Conservation (phyloP, 78 protist genomes). For the Dictyostelium purpureum region DNA sequence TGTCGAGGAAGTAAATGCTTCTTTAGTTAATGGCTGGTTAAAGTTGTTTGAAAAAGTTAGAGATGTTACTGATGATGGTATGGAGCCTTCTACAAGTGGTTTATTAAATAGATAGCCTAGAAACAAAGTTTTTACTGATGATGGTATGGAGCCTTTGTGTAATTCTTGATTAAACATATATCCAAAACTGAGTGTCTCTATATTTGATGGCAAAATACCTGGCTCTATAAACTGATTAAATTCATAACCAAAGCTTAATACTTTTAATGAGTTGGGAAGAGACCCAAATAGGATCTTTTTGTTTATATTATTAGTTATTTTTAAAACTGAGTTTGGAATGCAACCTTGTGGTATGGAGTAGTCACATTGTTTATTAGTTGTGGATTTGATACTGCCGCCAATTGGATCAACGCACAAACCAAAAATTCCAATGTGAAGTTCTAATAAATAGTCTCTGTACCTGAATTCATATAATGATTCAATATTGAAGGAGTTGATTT, state of each 20-base stretch:
- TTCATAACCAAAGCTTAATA: not conserved
- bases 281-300: too few relatives aligned
- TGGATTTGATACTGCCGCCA: not conserved
- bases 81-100: not conserved
- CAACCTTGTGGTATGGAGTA: not conserved
- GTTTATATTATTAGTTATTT: not conserved
- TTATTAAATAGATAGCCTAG: not conserved
- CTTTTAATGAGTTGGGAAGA: too few relatives aligned
- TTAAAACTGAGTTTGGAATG: not conserved
- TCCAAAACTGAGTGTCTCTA: not conserved
- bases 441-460: not conserved
- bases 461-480: not conserved
- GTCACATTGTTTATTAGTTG: not conserved
- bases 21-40: not conserved
- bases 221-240: not conserved
- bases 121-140: not conserved
- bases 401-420: constrained; percentile 7
- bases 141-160: not conserved
- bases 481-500: not conserved
- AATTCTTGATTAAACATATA: not conserved
- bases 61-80: not conserved
- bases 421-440: not conserved
- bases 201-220: not conserved
- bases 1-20: not conserved
- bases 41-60: not conserved